Evolutionary conservation across 108 stramenopile genomes (phyloP), one percentile per base, ranked within the genome.

Genomic region (Nannochloropsis gaditana): DNA sequence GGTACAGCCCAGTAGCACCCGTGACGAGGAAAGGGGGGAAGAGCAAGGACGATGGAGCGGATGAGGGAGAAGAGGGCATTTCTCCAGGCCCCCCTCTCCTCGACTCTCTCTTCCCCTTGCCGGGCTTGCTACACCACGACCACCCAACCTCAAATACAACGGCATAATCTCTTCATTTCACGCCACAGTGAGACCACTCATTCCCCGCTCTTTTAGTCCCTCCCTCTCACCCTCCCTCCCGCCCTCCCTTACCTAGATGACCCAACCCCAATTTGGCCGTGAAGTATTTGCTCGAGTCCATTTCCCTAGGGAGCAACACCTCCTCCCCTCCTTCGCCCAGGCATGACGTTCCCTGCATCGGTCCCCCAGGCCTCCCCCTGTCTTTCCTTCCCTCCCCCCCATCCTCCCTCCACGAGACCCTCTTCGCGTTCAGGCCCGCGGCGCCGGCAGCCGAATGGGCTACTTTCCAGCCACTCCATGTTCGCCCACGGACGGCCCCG

Each of bases 81-180:
- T 73, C 59, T 6, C 2, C n/a, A 15, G 3, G 15, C n/a, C 59
- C n/a, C 59, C 59, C 3, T 73, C 59, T 8, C n/a, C 8, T 73
- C 59, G n/a, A 50, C 21, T 21, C 80, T 21, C 80, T 21, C 21
- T 21, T 21, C 80, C 80, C 80, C 80, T 21, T 2, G 19, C 80
- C 80, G 15, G 15, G 10, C 50, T 17, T 17, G 50, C 50, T 17
- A 59, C 50, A 59, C 83, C 11, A 11, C 5, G 43, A 5, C 0
- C n/a, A 17, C 41, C 9, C 83, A 86, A 83, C 86, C 86, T 4
- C 86, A 83, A 41, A 73, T 79, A 15, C 73, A 86, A 44, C 83
- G 83, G 42, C 83, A 82, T 43, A 59, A 86, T 43, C 83, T 86
- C 21, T 83, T 86, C 3, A 83, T 83, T 59, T 43, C 42, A 79